A percentile compares a stretch with the other conserved stretches of the same genome.
phyloP scores from a whole-genome alignment of 257 asterid species.

The Solanum corneliomulleri region DNA sequence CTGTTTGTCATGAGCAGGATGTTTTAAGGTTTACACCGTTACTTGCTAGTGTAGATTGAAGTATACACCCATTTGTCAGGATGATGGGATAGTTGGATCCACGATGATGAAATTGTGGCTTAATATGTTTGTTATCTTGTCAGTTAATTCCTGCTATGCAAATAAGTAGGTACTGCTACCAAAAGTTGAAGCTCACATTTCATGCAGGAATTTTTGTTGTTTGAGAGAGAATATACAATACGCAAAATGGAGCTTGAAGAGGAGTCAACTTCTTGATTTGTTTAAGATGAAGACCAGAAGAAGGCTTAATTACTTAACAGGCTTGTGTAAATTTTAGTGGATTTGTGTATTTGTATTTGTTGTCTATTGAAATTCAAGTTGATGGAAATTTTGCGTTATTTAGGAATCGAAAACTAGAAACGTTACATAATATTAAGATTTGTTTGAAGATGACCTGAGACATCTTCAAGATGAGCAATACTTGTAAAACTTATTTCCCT shows the following conservation, averaged over 20 bases:
- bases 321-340: neutral
- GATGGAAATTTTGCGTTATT: neutral
- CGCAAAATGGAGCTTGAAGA: constrained; percentile 46
- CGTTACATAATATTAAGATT: neutral
- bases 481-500: neutral
- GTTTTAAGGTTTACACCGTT: neutral
- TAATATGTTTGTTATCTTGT: neutral
- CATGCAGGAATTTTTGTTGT: constrained; percentile 68
- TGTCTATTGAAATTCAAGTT: neutral
- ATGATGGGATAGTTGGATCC: neutral
- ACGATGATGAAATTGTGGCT: neutral
- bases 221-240: constrained; percentile 75
- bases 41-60: neutral
- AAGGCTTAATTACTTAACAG: neutral
- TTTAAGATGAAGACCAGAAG: neutral
- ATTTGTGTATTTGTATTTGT: neutral
- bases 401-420: neutral
- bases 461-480: neutral
- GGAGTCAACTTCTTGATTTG: constrained; percentile 22
- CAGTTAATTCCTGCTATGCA: neutral
- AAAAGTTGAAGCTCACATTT: neutral
- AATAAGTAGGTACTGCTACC: neutral
- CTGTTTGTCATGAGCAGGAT: neutral
- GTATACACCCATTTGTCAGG: neutral
- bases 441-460: neutral